Evolutionary conservation across 805 yeast genomes (phyloP), one percentile per base, ranked within the genome.

Genomic region (Debaryomyces tyrocola): DNA sequence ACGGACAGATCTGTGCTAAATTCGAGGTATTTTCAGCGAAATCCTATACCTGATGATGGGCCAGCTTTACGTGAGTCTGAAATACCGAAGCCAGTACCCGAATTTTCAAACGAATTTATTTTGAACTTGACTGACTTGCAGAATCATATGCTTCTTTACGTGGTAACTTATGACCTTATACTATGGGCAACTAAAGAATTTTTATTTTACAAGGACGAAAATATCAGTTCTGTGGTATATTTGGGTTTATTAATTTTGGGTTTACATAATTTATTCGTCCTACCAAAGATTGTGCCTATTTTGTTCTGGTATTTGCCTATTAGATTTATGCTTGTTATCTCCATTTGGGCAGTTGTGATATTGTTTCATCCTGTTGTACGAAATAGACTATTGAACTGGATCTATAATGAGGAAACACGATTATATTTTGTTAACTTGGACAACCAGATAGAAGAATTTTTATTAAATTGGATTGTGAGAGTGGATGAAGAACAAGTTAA

Each of bases 101-200:
- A 89, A 62, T 73, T 87, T 41, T 83, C 91, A 28, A 73, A 87
- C 45, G 96, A 90, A 60, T 90, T 89, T 59, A 64, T 85, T 17
- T 60, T 89, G 46, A 90, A 90, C 60, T 70, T 87, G 56, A 87
- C 95, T 1, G 96, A 90, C 67, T 70, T 89, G 48, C 96, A 90
- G 59, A 90, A 90, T 60, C 85, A 83, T 57, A 84, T 87, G 88
- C 59, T 83, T 27, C 57, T 83, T 11, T 88, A 84, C 60, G 83
- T 85, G 8, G 62, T 69, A 10, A 65, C 73, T 0, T 89, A 83
- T 75, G 92, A 90, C 64, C 73, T 74, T 18, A 42, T 80, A 4
- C 69, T 74, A 17, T 64, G 71, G 54, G 46, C 79, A 37, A 69
- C 86, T 28, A 66, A 70, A 17, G 81, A 78, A 46, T 82, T 83